A percentile compares a stretch with the other conserved stretches of the same genome.
Conservation (phyloP, 1,284 basidiomycete species). For the Puccinia polysora region DNA sequence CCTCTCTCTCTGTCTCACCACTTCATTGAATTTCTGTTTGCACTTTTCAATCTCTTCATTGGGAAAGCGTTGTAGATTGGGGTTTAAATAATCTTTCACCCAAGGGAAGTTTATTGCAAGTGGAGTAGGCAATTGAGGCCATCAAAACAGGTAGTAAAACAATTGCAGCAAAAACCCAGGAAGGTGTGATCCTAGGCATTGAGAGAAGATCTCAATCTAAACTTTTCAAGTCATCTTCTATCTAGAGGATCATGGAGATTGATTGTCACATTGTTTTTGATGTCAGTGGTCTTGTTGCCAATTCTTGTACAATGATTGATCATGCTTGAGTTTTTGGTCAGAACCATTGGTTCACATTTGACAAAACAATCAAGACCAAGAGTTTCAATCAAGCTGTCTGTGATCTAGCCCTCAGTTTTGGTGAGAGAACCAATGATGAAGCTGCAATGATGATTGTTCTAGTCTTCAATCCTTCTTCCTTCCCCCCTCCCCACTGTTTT, state of each 20-base stretch:
- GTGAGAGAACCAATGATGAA: constrained; percentile 82
- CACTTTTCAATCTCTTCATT: background rate
- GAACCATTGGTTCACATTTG: constrained; percentile 94
- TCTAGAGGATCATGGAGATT: constrained; percentile 99
- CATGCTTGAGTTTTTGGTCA: constrained; percentile 95
- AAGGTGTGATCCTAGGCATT: constrained; percentile 88
- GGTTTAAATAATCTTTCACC: constrained; percentile 99
- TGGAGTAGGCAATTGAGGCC: constrained; percentile 98
- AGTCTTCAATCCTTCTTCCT: background rate
- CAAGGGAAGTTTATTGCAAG: constrained; percentile 89
- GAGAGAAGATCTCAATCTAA: constrained; percentile 98
- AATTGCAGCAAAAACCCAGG: constrained; percentile 66
- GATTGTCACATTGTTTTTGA: constrained; percentile 93
- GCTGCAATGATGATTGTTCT: constrained; percentile 88
- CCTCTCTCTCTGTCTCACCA: no score
- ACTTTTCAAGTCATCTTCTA: constrained; percentile 86
- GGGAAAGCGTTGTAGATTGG: constrained; percentile 62
- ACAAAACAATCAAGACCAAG: constrained; percentile 94
- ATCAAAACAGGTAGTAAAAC: constrained; percentile 99
- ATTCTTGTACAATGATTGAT: constrained; percentile 99
- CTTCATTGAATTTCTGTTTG: no score
- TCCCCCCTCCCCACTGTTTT: background rate
- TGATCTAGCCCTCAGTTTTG: constrained; percentile 93
- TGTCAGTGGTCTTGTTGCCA: constrained; percentile 96
- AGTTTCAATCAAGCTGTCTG: constrained; percentile 96